phyloP scores from a whole-genome alignment of 352 stramenopile species.

The Pythium aquatile region DNA sequence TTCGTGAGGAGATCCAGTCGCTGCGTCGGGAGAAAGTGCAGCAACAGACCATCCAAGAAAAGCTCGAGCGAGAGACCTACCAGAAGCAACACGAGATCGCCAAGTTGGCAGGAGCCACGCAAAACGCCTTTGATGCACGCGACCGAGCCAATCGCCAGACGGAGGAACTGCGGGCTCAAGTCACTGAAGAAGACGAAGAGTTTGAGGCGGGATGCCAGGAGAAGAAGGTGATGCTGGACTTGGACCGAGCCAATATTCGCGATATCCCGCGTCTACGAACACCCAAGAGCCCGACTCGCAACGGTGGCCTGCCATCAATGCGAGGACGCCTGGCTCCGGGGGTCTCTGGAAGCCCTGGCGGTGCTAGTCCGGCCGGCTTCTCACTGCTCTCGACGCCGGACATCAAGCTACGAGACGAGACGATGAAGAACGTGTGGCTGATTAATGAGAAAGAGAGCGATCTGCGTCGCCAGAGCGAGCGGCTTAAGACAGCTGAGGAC shows the following conservation, averaged over 20 bases:
- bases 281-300: constrained; percentile 51
- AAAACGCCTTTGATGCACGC: constrained; percentile 75
- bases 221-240: constrained; percentile 77
- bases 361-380: constrained; percentile 35
- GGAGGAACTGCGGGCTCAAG: constrained; percentile 66
- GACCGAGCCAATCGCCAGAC: constrained; percentile 86
- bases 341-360: constrained; percentile 18
- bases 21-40: constrained; percentile 79
- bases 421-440: constrained; percentile 70
- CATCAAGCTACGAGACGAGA: constrained; percentile 73
- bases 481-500: constrained; percentile 71
- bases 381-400: constrained; percentile 64
- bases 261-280: constrained; percentile 70
- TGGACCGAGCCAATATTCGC: constrained; percentile 76
- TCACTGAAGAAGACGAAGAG: constrained; percentile 72
- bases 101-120: constrained; percentile 70
- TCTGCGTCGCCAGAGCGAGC: constrained; percentile 67
- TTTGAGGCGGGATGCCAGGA: constrained; percentile 88
- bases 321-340: constrained; percentile 7
- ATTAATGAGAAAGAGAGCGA: constrained; percentile 78
- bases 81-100: constrained; percentile 80
- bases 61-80: constrained; percentile 82
- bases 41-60: constrained; percentile 72
- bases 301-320: constrained; percentile 19
- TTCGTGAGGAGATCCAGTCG: constrained; percentile 78